Percentiles rank a stretch among this genome's conserved stretches.
Evolutionary conservation across 805 yeast genomes (phyloP).

Genomic region (Saccharomycodes ludwigii): DNA sequence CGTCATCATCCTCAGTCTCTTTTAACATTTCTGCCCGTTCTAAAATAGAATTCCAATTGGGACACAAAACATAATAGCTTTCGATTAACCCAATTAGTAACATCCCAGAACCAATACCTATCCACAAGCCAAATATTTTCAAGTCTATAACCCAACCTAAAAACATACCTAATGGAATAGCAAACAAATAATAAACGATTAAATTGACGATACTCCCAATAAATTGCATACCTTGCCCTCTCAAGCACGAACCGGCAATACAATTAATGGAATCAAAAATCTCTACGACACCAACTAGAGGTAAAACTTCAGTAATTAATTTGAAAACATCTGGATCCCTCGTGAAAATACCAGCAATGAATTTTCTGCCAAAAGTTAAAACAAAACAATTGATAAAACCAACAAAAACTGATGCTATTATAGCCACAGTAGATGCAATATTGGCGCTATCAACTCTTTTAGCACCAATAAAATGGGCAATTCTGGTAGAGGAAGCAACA

Average conservation of each 20-base stretch:
- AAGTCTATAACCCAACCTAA: slow-evolving; percentile 40
- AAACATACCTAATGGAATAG: slow-evolving; percentile 52
- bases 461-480: slow-evolving; percentile 62
- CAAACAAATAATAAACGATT: slow-evolving; percentile 55
- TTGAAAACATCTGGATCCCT: slow-evolving; percentile 44
- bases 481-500: slow-evolving; percentile 59
- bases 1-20: slow-evolving; percentile 21
- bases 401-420: slow-evolving; percentile 28
- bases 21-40: slow-evolving; percentile 30
- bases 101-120: slow-evolving; percentile 56
- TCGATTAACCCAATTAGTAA: slow-evolving; percentile 38
- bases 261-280: slow-evolving; percentile 62
- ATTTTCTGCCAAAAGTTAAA: slow-evolving; percentile 34
- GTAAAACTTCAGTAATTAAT: slow-evolving; percentile 38
- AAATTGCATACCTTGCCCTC: slow-evolving; percentile 80
- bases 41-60: slow-evolving; percentile 44
- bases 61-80: slow-evolving; percentile 30
- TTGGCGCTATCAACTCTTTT: slow-evolving; percentile 34
- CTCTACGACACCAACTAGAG: slow-evolving; percentile 56
- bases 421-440: slow-evolving; percentile 33
- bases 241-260: slow-evolving; percentile 63
- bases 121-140: slow-evolving; percentile 62
- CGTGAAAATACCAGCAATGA: slow-evolving; percentile 48
- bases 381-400: slow-evolving; percentile 40
- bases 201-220: slow-evolving; percentile 65